Evolutionary conservation across 768 basidiomycete genomes (phyloP).

Genomic region (Boletus vinaceobasis): DNA sequence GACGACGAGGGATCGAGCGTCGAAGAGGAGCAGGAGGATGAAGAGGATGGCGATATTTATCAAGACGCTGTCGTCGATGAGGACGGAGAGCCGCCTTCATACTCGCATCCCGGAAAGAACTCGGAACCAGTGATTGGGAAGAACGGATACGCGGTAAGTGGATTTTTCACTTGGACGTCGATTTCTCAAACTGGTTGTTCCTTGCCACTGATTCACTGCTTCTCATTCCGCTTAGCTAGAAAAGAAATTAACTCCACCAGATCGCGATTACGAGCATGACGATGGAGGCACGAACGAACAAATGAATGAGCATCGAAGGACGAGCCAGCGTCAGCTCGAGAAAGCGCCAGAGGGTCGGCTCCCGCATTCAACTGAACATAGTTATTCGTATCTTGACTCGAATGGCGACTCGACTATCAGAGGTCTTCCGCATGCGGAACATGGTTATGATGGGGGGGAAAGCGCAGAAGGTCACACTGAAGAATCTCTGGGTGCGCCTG

Average conservation of each 20-base stretch:
- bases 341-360: constrained; percentile 64
- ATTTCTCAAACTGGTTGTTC: neutral
- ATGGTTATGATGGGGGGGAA: constrained; percentile 8
- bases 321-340: constrained; percentile 64
- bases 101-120: constrained; percentile 47
- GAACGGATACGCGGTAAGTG: constrained; percentile 64
- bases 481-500: constrained; percentile 19
- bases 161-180: neutral
- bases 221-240: constrained; percentile 38
- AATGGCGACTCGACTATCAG: constrained; percentile 11
- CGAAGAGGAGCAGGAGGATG: constrained; percentile 41
- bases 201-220: constrained; percentile 1
- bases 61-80: constrained; percentile 35
- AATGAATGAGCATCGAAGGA: constrained; percentile 34
- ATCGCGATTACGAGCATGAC: neutral
- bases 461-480: constrained; percentile 1
- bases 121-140: constrained; percentile 40
- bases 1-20: constrained; percentile 63
- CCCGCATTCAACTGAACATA: constrained; percentile 26
- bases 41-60: constrained; percentile 48
- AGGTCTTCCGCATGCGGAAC: constrained; percentile 7
- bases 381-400: neutral
- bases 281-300: neutral
- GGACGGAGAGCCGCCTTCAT: constrained; percentile 59
- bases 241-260: constrained; percentile 35